phyloP scores from a whole-genome alignment of 2,329 filamentous ascomycete genomes.

The Colletotrichum sp. region DNA sequence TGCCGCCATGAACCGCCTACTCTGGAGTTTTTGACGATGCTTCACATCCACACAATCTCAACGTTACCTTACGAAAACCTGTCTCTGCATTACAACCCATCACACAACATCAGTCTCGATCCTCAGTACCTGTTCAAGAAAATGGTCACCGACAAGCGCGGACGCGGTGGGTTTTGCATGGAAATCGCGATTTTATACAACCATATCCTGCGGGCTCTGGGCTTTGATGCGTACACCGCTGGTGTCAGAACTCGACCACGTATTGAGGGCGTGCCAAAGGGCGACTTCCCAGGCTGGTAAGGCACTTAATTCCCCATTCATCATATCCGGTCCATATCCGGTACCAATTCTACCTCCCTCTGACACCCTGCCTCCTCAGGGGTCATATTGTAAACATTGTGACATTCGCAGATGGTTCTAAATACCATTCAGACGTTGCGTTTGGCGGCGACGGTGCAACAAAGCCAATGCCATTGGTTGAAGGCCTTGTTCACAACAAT shows the following conservation, averaged over 20 bases:
- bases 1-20: neutral
- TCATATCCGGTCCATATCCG: neutral
- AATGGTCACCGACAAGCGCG: slow-evolving; percentile 45
- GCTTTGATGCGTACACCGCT: slow-evolving; percentile 58
- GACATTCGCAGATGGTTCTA: slow-evolving; percentile 50
- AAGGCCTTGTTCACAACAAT: slow-evolving; percentile 47
- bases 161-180: slow-evolving; percentile 66
- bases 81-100: slow-evolving; percentile 53
- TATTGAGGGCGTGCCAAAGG: slow-evolving; percentile 40
- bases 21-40: neutral
- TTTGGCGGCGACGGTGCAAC: slow-evolving; percentile 69
- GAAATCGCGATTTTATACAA: slow-evolving; percentile 61
- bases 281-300: slow-evolving; percentile 53
- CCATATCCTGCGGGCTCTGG: slow-evolving; percentile 54
- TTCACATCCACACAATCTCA: slow-evolving; percentile 52
- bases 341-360: neutral
- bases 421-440: slow-evolving; percentile 64
- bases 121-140: slow-evolving; percentile 55
- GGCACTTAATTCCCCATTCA: neutral
- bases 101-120: slow-evolving; percentile 44
- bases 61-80: slow-evolving; percentile 63
- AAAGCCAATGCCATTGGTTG: slow-evolving; percentile 57
- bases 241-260: slow-evolving; percentile 55
- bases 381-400: slow-evolving; percentile 68
- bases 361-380: slow-evolving; percentile 19